A percentile compares a stretch with the other conserved stretches of the same genome.
Conservation (phyloP, 2,329 filamentous ascomycete genomes). For the Triangularia verruculosa region DNA sequence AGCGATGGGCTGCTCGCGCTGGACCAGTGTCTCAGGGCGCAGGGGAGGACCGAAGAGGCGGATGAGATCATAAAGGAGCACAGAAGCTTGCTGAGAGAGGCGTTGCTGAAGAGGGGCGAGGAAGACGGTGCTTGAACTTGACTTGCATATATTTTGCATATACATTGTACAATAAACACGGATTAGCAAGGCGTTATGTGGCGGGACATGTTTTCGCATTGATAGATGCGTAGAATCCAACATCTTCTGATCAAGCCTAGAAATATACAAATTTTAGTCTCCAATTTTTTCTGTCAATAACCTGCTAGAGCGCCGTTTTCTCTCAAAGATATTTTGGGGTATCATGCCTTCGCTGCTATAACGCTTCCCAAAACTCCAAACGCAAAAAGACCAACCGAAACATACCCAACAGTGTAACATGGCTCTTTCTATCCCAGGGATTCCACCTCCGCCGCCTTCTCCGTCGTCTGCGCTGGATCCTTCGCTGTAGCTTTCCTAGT, state of each 20-base stretch:
- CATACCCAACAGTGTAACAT: neutral
- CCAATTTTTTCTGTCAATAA: neutral
- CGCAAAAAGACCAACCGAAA: neutral
- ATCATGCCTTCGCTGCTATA: neutral
- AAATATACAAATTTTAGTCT: neutral
- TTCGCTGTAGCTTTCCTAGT: neutral
- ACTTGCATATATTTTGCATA: neutral
- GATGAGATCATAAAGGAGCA: constrained; percentile 4
- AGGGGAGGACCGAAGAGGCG: constrained; percentile 9
- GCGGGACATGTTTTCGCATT: too few species aligned
- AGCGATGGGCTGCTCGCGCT: constrained; percentile 8
- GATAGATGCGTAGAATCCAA: too few species aligned
- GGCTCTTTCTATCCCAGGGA: neutral
- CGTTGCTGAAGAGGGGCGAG: constrained; percentile 10
- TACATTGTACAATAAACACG: neutral
- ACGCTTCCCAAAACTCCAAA: neutral
- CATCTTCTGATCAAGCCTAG: neutral
- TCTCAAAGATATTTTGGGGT: neutral
- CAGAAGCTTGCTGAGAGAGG: constrained; percentile 4
- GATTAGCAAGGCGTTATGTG: neutral
- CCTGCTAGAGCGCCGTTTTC: neutral
- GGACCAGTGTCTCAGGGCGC: constrained; percentile 10
- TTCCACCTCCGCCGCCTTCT: neutral
- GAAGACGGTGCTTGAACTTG: neutral
- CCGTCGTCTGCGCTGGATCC: neutral